Evolutionary conservation across 2,329 filamentous ascomycete species (phyloP).

Genomic region (Clonostachys chloroleuca): DNA sequence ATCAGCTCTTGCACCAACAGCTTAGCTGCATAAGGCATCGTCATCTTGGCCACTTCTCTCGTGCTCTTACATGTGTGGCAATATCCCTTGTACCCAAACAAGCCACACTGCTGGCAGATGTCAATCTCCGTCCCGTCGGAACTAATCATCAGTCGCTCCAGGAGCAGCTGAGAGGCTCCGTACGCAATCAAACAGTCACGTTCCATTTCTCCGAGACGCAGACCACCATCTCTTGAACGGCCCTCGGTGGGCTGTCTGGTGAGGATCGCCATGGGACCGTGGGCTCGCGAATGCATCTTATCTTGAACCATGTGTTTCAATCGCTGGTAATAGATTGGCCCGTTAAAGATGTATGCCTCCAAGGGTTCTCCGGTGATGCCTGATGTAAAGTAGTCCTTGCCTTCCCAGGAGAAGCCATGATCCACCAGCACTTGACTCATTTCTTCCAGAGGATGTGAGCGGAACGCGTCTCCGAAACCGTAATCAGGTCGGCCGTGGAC

Average conservation of each 20-base stretch:
- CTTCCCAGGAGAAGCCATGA: conserved; percentile 91
- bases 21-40: conserved; percentile 96
- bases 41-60: conserved; percentile 83
- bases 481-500: conserved; percentile 83
- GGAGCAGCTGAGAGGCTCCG: conserved; percentile 83
- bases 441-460: conserved; percentile 79
- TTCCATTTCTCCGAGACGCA: conserved; percentile 97
- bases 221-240: conserved; percentile 84
- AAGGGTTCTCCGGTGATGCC: conserved; percentile 93
- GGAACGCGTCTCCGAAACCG: conserved; percentile 75
- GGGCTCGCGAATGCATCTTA: conserved; percentile 96
- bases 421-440: conserved; percentile 83
- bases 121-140: conserved; percentile 89
- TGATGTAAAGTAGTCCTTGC: conserved; percentile 94
- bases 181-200: conserved; percentile 97
- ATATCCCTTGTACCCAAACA: conserved; percentile 94
- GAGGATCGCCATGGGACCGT: conserved; percentile 84
- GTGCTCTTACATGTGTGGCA: conserved; percentile 90
- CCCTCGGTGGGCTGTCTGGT: conserved; percentile 96
- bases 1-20: conserved; percentile 91
- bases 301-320: conserved; percentile 99
- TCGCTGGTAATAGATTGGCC: conserved; percentile 98
- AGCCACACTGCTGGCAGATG: conserved; percentile 87
- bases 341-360: conserved; percentile 96
- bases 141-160: conserved; percentile 92